Evolutionary conservation across 2,329 filamentous ascomycete genomes (phyloP), one percentile per base, ranked within the genome.

Genomic region (Onygena corvina): DNA sequence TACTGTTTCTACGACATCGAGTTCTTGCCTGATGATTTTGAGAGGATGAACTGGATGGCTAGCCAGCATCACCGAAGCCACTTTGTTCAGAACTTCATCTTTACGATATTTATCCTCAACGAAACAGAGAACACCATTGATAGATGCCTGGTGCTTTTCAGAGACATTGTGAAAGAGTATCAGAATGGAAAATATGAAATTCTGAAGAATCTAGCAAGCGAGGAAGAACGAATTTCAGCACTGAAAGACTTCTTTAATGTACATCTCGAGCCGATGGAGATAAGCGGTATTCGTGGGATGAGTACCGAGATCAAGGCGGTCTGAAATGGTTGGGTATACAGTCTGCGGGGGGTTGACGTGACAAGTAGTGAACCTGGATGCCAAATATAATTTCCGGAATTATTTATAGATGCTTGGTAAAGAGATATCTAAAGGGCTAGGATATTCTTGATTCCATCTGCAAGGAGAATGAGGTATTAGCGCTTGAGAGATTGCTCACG

Each of bases 1-100:
- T 86, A 85, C 61, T 76, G 73, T 53, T 88, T 87, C 61, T 73
- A 74, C 1, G 77, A 83, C 52, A 67, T 74, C 12, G 81, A 84
- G 61, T 84, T 83, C 61, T 60, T 77, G 29, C 73, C 71, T 3
- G 62, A 67, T 36, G 81, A 85, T 62, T 84, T 79, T 57, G 71
- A 71, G 30, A 67, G 81, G 4, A 70, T 82, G 68, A 83, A 77
- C 61, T 76, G 69, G 56, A 75, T 60, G 42, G 77, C 75, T 1
- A 77, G 75, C 54, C 71, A 69, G 38, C 67, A 64, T 49, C 62
- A 66, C 18, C 60, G 61, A 25, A 75, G 70, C 50, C 76, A 72
- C 60, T 82, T 83, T 60, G 76, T 73, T 8, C 65, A 69, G 49
- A 70, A 60, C 2, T 62, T 82, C 30, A 60, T 81, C 16, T 71